phyloP scores from a whole-genome alignment of 441 rosid species.

The Pelargonium cotyledonis region DNA sequence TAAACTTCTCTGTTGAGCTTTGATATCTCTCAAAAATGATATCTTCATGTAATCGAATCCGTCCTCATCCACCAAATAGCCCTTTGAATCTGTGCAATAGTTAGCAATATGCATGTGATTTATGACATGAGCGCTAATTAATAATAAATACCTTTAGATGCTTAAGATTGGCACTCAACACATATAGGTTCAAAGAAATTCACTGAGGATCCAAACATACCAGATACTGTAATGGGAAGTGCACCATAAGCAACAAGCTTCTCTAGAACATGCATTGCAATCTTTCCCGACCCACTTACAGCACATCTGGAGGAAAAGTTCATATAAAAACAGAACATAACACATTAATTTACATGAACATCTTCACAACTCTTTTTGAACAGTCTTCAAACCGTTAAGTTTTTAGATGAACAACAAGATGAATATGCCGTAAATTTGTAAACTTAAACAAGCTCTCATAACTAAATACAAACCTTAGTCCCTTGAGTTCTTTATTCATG shows the following conservation, averaged over 20 bases:
- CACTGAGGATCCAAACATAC: constrained; percentile 30
- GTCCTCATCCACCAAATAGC: constrained; percentile 94
- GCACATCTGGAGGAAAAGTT: constrained; percentile 56
- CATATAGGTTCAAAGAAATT: constrained; percentile 10
- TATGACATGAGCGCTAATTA: background rate
- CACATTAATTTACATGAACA: constrained; percentile 11
- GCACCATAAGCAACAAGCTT: constrained; percentile 97
- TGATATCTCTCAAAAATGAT: constrained; percentile 86
- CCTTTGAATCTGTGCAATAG: constrained; percentile 71
- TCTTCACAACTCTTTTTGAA: background rate
- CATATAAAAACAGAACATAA: background rate
- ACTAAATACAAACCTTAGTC: constrained; percentile 57
- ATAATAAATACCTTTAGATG: background rate
- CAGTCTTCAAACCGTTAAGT: background rate
- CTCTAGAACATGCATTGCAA: constrained; percentile 95
- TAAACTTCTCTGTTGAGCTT: constrained; percentile 93
- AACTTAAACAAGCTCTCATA: constrained; percentile 8
- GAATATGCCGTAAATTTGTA: background rate
- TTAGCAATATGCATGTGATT: constrained; percentile 19
- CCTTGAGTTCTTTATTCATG: constrained; percentile 92
- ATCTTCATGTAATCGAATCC: constrained; percentile 96
- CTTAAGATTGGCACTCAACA: constrained; percentile 7
- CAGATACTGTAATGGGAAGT: constrained; percentile 83
- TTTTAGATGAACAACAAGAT: background rate
- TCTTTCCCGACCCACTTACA: constrained; percentile 98